A percentile compares a stretch with the other conserved stretches of the same genome.
Evolutionary conservation across 2,329 filamentous ascomycete genomes (phyloP).

Genomic region (Claviceps maximensis): DNA sequence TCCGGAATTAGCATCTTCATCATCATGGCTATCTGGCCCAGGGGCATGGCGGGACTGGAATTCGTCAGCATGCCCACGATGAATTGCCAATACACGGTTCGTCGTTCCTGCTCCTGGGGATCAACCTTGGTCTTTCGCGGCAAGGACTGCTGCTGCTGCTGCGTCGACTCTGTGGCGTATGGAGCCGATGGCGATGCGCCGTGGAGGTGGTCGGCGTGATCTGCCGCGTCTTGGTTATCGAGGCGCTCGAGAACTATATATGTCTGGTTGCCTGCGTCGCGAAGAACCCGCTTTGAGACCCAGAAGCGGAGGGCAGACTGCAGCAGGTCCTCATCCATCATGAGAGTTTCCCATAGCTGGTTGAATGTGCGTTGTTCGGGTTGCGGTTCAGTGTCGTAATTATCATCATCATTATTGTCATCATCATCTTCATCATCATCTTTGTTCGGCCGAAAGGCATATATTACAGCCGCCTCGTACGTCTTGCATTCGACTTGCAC

Average conservation of each 20-base stretch:
- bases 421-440: conserved; percentile 17
- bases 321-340: conserved; percentile 64
- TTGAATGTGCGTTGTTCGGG: conserved; percentile 33
- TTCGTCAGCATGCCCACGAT: conserved; percentile 94
- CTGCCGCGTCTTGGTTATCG: conserved; percentile 21
- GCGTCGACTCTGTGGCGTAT: conserved; percentile 7
- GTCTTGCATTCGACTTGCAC: conserved; percentile 63
- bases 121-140: conserved; percentile 44
- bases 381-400: background rate
- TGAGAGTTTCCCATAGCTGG: conserved; percentile 42
- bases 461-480: conserved; percentile 79
- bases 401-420: background rate
- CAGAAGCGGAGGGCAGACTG: conserved; percentile 56
- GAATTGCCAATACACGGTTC: conserved; percentile 73
- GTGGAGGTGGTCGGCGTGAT: conserved; percentile 13
- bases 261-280: conserved; percentile 36
- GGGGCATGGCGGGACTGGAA: conserved; percentile 64
- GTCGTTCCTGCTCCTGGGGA: conserved; percentile 48
- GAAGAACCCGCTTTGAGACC: conserved; percentile 54
- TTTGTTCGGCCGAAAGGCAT: conserved; percentile 54
- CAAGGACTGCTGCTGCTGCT: conserved; percentile 18
- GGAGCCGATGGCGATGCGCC: conserved; percentile 14
- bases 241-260: conserved; percentile 59
- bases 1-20: conserved; percentile 82
- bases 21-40: conserved; percentile 81